Evolutionary conservation across 345 rosid genomes (phyloP).

Genomic region (Rhizophora apiculata): DNA sequence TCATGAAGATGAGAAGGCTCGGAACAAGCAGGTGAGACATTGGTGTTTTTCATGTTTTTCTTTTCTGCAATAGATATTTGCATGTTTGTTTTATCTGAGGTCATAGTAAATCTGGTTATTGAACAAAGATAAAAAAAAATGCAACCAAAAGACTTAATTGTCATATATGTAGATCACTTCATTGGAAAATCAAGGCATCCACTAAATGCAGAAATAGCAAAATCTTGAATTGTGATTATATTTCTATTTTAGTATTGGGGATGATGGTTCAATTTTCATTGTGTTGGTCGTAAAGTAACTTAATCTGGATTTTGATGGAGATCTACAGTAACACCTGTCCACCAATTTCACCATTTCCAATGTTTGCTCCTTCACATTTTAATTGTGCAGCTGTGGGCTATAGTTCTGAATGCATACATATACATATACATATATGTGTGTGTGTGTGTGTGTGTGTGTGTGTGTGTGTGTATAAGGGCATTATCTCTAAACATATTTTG

Average conservation of each 20-base stretch:
- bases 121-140: background rate
- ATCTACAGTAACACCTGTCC: background rate
- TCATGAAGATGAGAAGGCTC: conserved; percentile 49
- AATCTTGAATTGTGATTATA: no score
- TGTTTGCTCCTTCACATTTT: background rate
- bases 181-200: no score
- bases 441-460: background rate
- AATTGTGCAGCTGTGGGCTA: background rate
- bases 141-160: no score
- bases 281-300: background rate
- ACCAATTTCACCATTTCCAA: background rate
- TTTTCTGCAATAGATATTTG: background rate
- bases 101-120: background rate
- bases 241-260: background rate
- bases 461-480: background rate
- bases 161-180: no score
- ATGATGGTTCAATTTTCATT: background rate
- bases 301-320: background rate
- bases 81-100: background rate
- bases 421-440: no score
- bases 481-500: conserved; percentile 10
- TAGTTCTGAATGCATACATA: background rate
- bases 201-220: no score
- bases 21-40: conserved; percentile 43
- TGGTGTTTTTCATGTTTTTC: conserved; percentile 5